Conservation (phyloP, 805 yeast species). For the Candida nanaspora region DNA sequence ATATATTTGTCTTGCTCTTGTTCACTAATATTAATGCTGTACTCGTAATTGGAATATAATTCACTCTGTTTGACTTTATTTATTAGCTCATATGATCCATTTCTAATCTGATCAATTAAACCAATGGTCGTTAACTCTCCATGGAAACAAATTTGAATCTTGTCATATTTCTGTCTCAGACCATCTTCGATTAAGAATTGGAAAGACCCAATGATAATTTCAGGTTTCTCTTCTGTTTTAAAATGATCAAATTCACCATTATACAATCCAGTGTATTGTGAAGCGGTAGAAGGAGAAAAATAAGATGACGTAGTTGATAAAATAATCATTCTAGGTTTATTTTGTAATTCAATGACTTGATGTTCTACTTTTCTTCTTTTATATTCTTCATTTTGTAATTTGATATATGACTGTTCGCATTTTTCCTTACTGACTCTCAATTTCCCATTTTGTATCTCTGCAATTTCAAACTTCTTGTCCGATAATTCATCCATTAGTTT, state of each 20-base stretch:
- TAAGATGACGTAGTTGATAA: too few relatives aligned
- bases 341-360: slow-evolving; percentile 14
- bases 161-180: background rate
- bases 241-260: background rate
- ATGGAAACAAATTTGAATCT: background rate
- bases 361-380: slow-evolving; percentile 17
- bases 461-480: slow-evolving; percentile 1
- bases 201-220: background rate
- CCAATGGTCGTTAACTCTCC: background rate
- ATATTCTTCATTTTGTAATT: slow-evolving; percentile 8
- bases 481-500: slow-evolving; percentile 6
- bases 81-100: background rate
- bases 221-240: too few relatives aligned
- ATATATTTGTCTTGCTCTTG: background rate
- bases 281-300: too few relatives aligned
- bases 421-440: background rate
- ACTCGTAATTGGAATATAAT: background rate
- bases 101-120: background rate
- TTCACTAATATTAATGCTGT: background rate
- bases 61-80: background rate
- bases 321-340: slow-evolving; percentile 7
- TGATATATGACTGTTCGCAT: slow-evolving; percentile 2
- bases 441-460: slow-evolving; percentile 6
- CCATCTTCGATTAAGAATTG: background rate
- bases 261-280: too few relatives aligned